phyloP scores from a whole-genome alignment of 345 rosid species.

The Chamaenerion angustifolium region DNA sequence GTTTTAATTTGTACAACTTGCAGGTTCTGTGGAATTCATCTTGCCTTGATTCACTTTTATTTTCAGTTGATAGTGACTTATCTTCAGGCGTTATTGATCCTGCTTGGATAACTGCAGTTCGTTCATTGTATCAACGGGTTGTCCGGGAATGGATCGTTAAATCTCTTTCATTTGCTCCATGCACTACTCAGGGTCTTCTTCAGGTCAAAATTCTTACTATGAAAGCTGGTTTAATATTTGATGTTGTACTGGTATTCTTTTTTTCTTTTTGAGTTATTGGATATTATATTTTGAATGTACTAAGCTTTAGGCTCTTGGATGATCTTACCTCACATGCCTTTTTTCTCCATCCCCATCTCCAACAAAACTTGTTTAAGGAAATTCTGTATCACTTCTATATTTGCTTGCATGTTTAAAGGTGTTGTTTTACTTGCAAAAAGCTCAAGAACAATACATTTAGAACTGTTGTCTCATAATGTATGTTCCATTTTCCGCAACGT shows the following conservation, averaged over 20 bases:
- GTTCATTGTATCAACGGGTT: constrained; percentile 72
- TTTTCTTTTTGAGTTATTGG: too few species aligned
- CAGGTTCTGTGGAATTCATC: constrained; percentile 98
- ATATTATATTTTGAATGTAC: too few species aligned
- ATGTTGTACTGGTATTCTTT: neutral
- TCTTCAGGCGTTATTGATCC: constrained; percentile 73
- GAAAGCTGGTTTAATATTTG: neutral
- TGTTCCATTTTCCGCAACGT: neutral
- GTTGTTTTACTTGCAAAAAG: too few species aligned
- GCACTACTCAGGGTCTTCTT: constrained; percentile 97
- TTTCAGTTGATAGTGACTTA: constrained; percentile 59
- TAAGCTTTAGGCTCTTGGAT: too few species aligned
- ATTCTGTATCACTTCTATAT: too few species aligned
- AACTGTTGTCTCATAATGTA: neutral
- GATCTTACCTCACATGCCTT: too few species aligned
- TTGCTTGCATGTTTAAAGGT: too few species aligned
- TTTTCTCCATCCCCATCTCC: too few species aligned
- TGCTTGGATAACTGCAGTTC: constrained; percentile 63
- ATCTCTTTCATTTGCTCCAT: constrained; percentile 91
- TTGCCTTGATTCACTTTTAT: constrained; percentile 72
- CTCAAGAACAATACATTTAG: too few species aligned
- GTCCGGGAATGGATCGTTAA: constrained; percentile 84
- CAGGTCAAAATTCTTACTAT: constrained; percentile 40
- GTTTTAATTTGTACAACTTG: constrained; percentile 12
- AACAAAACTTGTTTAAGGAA: too few species aligned